Evolutionary conservation across 176 grass and related monocot genomes (phyloP), one percentile per base, ranked within the genome.

Genomic region (Hsuehochloa calcarea): DNA sequence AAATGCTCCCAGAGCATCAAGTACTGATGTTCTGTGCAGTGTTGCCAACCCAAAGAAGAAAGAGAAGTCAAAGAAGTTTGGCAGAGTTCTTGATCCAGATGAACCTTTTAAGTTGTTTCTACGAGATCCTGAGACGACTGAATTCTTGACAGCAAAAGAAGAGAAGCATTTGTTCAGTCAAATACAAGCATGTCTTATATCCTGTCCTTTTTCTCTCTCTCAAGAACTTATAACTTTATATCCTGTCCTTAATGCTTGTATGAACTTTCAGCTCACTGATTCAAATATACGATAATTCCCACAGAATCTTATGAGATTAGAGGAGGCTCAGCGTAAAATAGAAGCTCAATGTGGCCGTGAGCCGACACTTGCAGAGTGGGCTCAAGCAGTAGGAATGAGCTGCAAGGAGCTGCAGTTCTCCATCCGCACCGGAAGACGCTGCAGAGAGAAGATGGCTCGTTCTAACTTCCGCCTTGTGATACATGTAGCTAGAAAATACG

Each of bases 401-500:
- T 88, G 81, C 80, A 87, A 85, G 77, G 88, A 71, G 22, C 61
- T 95, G 70, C 90, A 90, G 52, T 84, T 79, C 19, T 88, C 79
- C 35, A 74, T 95, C 64, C 84, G 71, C 49, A 73, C 68, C 27
- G 93, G 93, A 68, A 78, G 79, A 45, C 85, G 85, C 22, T 92
- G 90, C 66, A 72, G 90, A 10, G 88, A 95, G 56, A 95, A 95
- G 90, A 92, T 95, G 90, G 91, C 91, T 65, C 80, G 84, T 82
- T 85, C 90, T 20, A 95, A 95, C 61, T 88, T 95, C 64, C 88
- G 93, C 46, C 93, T 95, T 70, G 93, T 95, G 50, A 87, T 95
- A 82, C 93, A 95, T 75, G 80, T 90, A 39, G 93, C 93, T 78
- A 95, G 80, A 82, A 87, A 95, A 72, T 95, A 95, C 55, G 88